Base-by-base conservation (phyloP, 345 rosid species). In the Dimocarpus longan region DNA sequence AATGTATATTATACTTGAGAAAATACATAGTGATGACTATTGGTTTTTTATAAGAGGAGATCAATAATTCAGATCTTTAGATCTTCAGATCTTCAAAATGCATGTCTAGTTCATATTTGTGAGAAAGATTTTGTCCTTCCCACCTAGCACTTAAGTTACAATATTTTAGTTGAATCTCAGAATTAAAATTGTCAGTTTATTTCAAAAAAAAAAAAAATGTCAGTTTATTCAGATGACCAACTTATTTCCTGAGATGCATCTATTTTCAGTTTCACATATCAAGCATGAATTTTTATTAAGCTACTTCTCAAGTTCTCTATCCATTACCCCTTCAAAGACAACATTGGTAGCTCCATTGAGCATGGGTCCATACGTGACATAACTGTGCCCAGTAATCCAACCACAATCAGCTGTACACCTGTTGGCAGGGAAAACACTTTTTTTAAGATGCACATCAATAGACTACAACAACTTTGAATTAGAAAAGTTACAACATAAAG, bases 351-450 rank as follows among this genome's bases (percentile, higher is more conserved):
- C 99, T 84, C 97, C 98, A 86, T 96, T 96, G 72, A 96, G 99
- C 95, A 94, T 80, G 42, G 99, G 99, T 75, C 99, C 99, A 79
- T 96, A 96, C 40, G 98, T 93, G 74, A 96, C 98, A 79, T 96
- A 96, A 83, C 99, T 96, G 81, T 96, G 99, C 73, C 99, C 99
- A 28, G 99, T 96, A 63, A 96, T 94, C 99, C 99, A 96, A 80
- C 99, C 99, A 90, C 99, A 96, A 82, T 96, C 99, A 81, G 99
- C 99, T 46, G 99, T 96, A 86, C 99, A 96, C 99, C 99, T 96
- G 78, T 78, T 70, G 65, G 78, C 67, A 80, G 19, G 74, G 80
- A 77, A 73, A 57, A 76, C 0, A 26, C n/a, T 62, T 11, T 21
- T 40, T 21, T 28, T 57, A 44, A 24, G 76, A 59, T 13, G 64